Base-by-base conservation (phyloP, 495 filamentous ascomycete genomes). In the Aspergillus sclerotioniger region DNA sequence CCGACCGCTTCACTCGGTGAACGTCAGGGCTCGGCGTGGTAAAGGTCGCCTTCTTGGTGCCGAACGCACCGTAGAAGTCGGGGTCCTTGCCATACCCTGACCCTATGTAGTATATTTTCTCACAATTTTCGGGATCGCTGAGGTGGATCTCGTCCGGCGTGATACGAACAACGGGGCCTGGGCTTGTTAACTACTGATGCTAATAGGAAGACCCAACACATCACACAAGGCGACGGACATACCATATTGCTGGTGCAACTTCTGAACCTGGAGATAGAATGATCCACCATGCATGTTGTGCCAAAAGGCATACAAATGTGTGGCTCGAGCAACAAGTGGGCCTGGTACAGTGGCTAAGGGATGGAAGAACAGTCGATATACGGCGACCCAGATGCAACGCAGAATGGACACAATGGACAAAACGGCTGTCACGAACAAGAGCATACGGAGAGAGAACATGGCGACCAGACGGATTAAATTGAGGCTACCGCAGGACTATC, bases 131-230 rank as follows among this genome's bases (percentile, higher is more conserved):
- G 1, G 68, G 72, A 53, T 78, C 69, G 46, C 54, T 68, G 17
- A 78, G 67, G 60, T 78, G 74, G 39, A 78, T 53, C 51, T 76
- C 70, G 52, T 69, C 57, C 2, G 74, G 74, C 1, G 55, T 52
- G 54, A 77, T 76, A 21, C 74, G 74, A 31, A 77, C 65, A 19
- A 77, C 54, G 6, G 62, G 62, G 9, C 62, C 62, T 65, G 20
- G 16, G 15, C 5, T 21, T 3, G 20, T 58, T 39, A 54, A 48
- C 32, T 8, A 21, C 20, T 39, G 15, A 8, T 44, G 12, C 12
- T 2, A 33, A 29, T 20, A 16, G 17, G 32, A 10, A 7, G n/a
- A 31, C 6, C 20, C 25, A 25, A 5, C 25, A 10, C 3, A 8
- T 20, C 17, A 4, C 15, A 47, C 0, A 8, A 21, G 17, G 32